Conservation (phyloP, 2,329 filamentous ascomycete genomes). For the Scytalidium lignicola region DNA sequence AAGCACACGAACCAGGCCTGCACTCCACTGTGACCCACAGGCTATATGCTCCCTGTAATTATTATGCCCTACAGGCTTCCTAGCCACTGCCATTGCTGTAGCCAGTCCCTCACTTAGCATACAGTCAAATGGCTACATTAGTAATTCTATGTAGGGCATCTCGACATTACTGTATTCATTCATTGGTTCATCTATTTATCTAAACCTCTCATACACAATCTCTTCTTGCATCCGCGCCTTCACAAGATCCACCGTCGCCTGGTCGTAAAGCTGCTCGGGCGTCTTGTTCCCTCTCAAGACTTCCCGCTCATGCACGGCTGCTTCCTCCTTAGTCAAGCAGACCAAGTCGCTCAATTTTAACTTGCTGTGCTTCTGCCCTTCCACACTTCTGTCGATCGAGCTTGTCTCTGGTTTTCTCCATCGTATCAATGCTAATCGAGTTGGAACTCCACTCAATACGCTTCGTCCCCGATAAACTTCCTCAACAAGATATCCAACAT, state of each 20-base stretch:
- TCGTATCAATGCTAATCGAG: conserved; percentile 70
- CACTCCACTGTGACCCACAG: too few species aligned
- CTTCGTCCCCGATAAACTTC: conserved; percentile 84
- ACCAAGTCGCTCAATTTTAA: conserved; percentile 69
- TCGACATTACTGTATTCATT: too few species aligned
- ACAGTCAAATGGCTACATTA: too few species aligned
- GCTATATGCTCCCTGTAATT: too few species aligned
- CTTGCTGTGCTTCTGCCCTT: conserved; percentile 73
- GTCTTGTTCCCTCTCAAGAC: conserved; percentile 65
- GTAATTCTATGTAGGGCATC: too few species aligned
- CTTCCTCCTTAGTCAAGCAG: conserved; percentile 91
- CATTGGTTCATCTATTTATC: conserved; percentile 24
- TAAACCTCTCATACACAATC: conserved; percentile 50
- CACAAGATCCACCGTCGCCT: conserved; percentile 61
- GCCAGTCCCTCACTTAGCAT: too few species aligned
- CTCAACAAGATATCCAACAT: conserved; percentile 84
- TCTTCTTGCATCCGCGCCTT: conserved; percentile 65
- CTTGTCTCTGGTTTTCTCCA: conserved; percentile 66
- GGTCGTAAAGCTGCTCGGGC: conserved; percentile 69
- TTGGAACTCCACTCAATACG: conserved; percentile 74
- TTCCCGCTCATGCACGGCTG: conserved; percentile 70
- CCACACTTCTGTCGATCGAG: conserved; percentile 56
- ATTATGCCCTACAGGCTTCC: too few species aligned
- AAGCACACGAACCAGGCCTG: too few species aligned
- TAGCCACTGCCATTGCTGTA: too few species aligned